Conservation (phyloP, 116 monocot genomes). For the Dioscorea cayenensis region DNA sequence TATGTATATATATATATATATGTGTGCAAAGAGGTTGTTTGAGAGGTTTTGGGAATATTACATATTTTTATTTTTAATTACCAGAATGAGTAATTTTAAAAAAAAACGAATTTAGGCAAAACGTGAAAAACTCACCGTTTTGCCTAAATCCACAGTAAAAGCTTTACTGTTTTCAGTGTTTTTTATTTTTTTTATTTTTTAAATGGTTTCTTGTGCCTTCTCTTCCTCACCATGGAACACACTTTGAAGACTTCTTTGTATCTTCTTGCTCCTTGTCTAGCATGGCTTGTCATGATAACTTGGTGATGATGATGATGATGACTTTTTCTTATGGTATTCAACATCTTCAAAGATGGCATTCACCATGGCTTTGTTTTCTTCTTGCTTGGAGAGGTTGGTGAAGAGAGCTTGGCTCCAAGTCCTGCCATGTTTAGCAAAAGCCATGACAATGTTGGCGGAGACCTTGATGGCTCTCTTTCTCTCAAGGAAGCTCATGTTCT, state of each 20-base stretch:
- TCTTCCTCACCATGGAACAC: conserved; percentile 8
- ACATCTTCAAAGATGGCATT: conserved; percentile 12
- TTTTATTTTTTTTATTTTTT: too few relatives aligned
- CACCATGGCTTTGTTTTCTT: conserved; percentile 7
- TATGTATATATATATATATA: too few relatives aligned
- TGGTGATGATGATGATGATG: background rate
- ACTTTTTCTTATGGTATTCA: background rate
- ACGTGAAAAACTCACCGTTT: too few relatives aligned
- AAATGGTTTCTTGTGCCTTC: background rate
- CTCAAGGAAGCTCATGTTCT: conserved; percentile 32
- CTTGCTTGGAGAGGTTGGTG: conserved; percentile 7
- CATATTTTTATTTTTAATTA: too few relatives aligned
- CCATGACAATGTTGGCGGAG: conserved; percentile 62
- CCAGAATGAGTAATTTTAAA: too few relatives aligned
- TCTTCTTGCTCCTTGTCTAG: conserved; percentile 27
- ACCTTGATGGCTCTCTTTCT: conserved; percentile 53
- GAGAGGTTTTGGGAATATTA: too few relatives aligned
- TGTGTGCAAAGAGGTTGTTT: too few relatives aligned
- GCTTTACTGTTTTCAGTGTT: too few relatives aligned
- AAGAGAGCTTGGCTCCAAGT: conserved; percentile 53
- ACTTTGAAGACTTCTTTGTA: conserved; percentile 17
- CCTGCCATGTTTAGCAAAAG: conserved; percentile 35
- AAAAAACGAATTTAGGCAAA: too few relatives aligned
- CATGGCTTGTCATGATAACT: background rate
- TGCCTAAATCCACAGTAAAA: too few relatives aligned